Percentiles rank a stretch among this genome's conserved stretches.
Conservation (phyloP, 2,329 filamentous ascomycete species). For the Paraphoma sp. region DNA sequence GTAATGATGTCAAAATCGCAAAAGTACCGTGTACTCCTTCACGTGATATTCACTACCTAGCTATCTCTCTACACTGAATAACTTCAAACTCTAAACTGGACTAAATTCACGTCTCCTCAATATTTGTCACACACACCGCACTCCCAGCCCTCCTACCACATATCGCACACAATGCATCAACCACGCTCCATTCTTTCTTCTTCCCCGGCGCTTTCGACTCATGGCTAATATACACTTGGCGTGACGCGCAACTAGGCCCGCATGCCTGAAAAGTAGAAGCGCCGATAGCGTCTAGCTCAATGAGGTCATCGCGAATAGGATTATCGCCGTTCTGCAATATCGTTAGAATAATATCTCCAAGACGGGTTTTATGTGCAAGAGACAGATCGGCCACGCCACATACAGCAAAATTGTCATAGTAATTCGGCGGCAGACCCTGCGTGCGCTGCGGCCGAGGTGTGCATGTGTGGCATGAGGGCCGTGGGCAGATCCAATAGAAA, state of each 20-base stretch:
- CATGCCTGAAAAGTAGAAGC: not conserved
- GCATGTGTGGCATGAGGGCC: not conserved
- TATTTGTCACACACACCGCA: not conserved
- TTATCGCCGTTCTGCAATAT: not conserved
- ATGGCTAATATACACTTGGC: not conserved
- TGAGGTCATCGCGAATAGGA: not conserved
- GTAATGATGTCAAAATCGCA: too few species aligned
- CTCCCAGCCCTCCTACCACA: not conserved
- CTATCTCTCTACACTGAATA: too few species aligned
- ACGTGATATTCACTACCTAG: too few species aligned
- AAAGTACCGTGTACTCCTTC: too few species aligned
- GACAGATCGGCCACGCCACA: not conserved
- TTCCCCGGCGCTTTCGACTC: not conserved
- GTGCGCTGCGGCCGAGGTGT: not conserved
- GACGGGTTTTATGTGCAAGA: not conserved
- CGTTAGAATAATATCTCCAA: not conserved
- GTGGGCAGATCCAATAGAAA: slow-evolving; percentile 4
- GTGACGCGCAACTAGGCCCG: not conserved
- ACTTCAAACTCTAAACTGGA: too few species aligned
- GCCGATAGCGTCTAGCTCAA: not conserved
- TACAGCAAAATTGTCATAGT: not conserved
- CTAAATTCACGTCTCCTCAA: too few species aligned
- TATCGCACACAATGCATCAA: not conserved
- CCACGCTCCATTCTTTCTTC: not conserved
- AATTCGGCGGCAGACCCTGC: not conserved